Base-by-base conservation (phyloP, 139 green algal species). In the Desmodesmus armatus region DNA sequence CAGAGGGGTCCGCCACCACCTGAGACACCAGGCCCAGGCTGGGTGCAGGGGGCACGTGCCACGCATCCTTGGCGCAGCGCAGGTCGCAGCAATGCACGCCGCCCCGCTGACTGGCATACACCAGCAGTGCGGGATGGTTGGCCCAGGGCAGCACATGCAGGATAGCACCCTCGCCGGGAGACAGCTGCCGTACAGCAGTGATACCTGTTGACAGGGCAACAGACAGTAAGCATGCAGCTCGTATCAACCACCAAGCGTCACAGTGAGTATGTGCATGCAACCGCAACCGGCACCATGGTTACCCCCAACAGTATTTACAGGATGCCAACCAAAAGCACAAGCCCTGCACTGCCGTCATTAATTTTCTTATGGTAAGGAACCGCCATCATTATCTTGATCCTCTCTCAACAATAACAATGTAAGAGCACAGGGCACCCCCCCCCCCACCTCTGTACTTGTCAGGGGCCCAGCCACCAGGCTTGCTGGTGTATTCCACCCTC, bases 11-110 rank as follows among this genome's bases (percentile, higher is more conserved):
- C 9, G 81, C 60, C 7, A 87, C 88, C 47, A 97, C 31, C 43
- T 91, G 76, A 72, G 92, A 67, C 40, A 91, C 27, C 27, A 95
- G 65, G 0, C 95, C 65, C 40, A 85, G 27, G 66, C 67, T 67
- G 0, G 92, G 90, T 0, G 74, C n/a, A 23, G 17, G 44, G 5
- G 87, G 80, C 62, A 97, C 83, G 25, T 40, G 29, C 94, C 94
- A 98, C 62, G 89, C 92, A 78, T 95, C 85, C 1, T 80, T 47
- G 75, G 84, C 81, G 33, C 84, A 78, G 29, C 96, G 91, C 60
- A 93, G 87, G 85, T 98, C 96, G 90, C 92, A 96, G 37, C 84
- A 94, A 17, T 93, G 84, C 47, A 98, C 75, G n/a, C 92, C 93
- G 65, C 94, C 93, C 0, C 88, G 78, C 84, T 95, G 90, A 0